phyloP scores from a whole-genome alignment of 2,329 filamentous ascomycete genomes.

The Penicillium sp. region DNA sequence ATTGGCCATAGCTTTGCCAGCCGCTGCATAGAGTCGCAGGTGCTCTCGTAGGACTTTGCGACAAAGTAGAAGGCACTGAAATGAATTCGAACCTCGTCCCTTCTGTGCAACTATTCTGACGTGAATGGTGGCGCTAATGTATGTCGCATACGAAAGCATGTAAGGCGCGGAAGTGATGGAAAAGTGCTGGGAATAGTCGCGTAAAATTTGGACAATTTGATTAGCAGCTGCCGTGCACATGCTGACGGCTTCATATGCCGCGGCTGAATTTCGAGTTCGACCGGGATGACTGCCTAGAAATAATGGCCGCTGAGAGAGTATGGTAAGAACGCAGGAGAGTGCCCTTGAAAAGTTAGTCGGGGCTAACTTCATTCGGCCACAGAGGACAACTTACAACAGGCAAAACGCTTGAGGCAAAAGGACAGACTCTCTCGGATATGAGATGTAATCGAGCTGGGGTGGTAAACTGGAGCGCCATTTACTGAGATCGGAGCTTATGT shows the following conservation, averaged over 20 bases:
- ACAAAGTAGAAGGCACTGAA: constrained; percentile 28
- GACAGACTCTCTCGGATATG: constrained; percentile 26
- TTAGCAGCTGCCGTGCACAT: constrained; percentile 41
- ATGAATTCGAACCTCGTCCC: constrained; percentile 31
- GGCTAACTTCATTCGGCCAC: background rate
- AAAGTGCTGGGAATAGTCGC: constrained; percentile 45
- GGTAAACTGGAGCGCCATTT: constrained; percentile 33
- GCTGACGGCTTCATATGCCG: constrained; percentile 35
- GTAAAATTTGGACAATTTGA: constrained; percentile 42
- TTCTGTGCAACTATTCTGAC: constrained; percentile 51
- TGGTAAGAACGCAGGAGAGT: constrained; percentile 48
- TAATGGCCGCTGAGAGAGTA: constrained; percentile 50
- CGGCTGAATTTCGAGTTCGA: constrained; percentile 21
- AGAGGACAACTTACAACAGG: constrained; percentile 19
- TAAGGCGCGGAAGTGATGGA: constrained; percentile 49
- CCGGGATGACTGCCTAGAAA: constrained; percentile 30
- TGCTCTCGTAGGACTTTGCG: constrained; percentile 28
- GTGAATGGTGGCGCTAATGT: constrained; percentile 59
- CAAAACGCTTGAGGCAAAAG: constrained; percentile 28
- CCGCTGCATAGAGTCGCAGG: constrained; percentile 26
- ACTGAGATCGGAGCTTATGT: constrained; percentile 29
- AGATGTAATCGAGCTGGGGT: constrained; percentile 28
- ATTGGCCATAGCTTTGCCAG: constrained; percentile 30
- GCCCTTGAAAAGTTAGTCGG: constrained; percentile 24
- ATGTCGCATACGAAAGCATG: constrained; percentile 59